phyloP scores from a whole-genome alignment of 2,329 filamentous ascomycete genomes.

The Colletotrichum zoysiae region DNA sequence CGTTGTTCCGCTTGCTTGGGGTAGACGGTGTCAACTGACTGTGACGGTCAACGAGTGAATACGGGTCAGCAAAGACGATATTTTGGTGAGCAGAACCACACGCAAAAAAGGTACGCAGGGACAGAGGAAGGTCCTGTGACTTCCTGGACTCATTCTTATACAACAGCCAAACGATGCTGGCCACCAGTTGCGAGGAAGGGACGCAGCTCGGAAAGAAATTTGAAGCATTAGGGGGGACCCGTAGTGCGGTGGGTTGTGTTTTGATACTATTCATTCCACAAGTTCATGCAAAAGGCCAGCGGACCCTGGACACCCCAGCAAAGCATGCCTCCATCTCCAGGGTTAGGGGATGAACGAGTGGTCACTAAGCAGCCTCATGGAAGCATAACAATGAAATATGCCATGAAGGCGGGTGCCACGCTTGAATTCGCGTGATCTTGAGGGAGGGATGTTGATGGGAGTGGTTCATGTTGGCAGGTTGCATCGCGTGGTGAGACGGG shows the following conservation, averaged over 20 bases:
- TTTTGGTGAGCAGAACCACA: conserved; percentile 29
- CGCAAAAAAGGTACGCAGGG: background rate
- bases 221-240: conserved; percentile 26
- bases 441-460: conserved; percentile 34
- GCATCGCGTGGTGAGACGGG: conserved; percentile 26
- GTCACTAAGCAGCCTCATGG: background rate
- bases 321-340: conserved; percentile 21
- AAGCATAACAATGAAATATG: conserved; percentile 36
- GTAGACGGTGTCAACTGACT: background rate
- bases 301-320: conserved; percentile 33
- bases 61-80: conserved; percentile 24
- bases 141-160: conserved; percentile 24
- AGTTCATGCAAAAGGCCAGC: conserved; percentile 43
- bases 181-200: conserved; percentile 1
- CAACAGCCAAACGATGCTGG: conserved; percentile 17
- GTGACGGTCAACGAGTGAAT: conserved; percentile 31
- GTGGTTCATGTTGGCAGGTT: conserved; percentile 20
- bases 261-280: conserved; percentile 42
- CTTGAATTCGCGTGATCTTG: conserved; percentile 28
- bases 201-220: conserved; percentile 24
- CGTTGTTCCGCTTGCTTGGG: background rate
- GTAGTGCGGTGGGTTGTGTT: conserved; percentile 22
- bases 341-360: conserved; percentile 7
- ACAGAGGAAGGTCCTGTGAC: background rate
- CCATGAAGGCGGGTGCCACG: conserved; percentile 35